Base-by-base conservation (phyloP, 2,329 filamentous ascomycete genomes). In the Colletotrichum karsti region DNA sequence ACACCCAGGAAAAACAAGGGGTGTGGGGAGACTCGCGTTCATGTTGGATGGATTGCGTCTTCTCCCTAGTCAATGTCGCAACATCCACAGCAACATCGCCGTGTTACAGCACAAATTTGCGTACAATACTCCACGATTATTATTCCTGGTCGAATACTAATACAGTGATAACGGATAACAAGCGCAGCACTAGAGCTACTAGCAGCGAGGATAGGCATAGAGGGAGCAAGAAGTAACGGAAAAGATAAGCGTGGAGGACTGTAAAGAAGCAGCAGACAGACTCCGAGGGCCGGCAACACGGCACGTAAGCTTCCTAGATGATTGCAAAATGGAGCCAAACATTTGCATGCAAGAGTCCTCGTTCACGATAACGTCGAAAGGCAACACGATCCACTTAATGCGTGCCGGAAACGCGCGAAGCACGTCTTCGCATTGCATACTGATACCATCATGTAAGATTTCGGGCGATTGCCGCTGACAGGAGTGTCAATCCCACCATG, bases 391-490 rank as follows among this genome's bases (percentile, higher is more conserved):
- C n/a, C n/a, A n/a, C n/a, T n/a, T n/a, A n/a, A n/a, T n/a, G n/a
- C n/a, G n/a, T n/a, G n/a, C n/a, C n/a, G n/a, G n/a, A n/a, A n/a
- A n/a, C n/a, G n/a, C 30, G 41, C 58, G 13, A 13, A 67, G 56
- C 63, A 67, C 63, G 58, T 67, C 63, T 67, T 67, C 10, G 26
- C 22, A 41, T 63, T 9, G 10, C 8, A 41, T 7, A 7, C 37
- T 67, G 63, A 67, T 63, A 65, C 3, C 63, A 63, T 67, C 20
- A 56, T 41, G 30, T 3, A 63, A 33, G 35, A 67, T 56, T 30
- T 55, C 48, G 42, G 42, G 13, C 12, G 18, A 35, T 15, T 30
- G 20, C 33, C 33, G 58, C 15, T 12, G 8, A 13, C 2, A 20
- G 3, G 7, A 0, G 8, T 26, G 1, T n/a, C 18, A 44, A 7